Evolutionary conservation across 192 early-diverging fungal species (phyloP).

Genomic region (Coemansia interrupta): DNA sequence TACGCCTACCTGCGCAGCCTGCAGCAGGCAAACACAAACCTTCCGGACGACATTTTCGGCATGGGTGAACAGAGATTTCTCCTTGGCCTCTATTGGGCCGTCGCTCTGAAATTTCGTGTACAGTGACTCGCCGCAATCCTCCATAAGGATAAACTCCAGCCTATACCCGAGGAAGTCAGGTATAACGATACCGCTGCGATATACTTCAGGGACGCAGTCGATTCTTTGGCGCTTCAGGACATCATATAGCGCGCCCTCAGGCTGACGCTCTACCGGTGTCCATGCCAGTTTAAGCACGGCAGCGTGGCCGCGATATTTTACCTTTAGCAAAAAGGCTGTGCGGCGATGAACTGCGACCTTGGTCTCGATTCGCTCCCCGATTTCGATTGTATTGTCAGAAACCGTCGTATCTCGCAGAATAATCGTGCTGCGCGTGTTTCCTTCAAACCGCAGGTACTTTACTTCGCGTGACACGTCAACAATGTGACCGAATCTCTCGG

Average conservation of each 20-base stretch:
- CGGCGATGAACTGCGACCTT: neutral
- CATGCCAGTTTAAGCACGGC: conserved; percentile 11
- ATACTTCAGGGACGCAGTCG: neutral
- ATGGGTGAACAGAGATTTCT: neutral
- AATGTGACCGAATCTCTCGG: conserved; percentile 5
- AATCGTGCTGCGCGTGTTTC: too few species aligned
- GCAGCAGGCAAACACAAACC: neutral
- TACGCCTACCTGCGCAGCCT: neutral
- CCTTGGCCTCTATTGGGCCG: neutral
- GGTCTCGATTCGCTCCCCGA: neutral
- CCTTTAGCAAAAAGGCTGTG: neutral
- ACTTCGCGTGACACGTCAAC: neutral
- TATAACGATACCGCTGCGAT: neutral
- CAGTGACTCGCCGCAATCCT: conserved; percentile 3
- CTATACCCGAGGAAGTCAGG: neutral
- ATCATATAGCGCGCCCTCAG: conserved; percentile 9
- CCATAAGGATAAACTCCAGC: conserved; percentile 8
- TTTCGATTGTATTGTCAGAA: too few species aligned
- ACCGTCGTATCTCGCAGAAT: too few species aligned
- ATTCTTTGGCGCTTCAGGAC: neutral
- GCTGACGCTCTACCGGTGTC: neutral
- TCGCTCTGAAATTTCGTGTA: neutral
- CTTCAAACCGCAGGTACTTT: too few species aligned
- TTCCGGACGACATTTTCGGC: neutral
- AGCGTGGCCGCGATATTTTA: neutral